Percentiles rank a stretch among this genome's conserved stretches.
Conservation (phyloP, 441 rosid genomes). For the Pelargonium australe region DNA sequence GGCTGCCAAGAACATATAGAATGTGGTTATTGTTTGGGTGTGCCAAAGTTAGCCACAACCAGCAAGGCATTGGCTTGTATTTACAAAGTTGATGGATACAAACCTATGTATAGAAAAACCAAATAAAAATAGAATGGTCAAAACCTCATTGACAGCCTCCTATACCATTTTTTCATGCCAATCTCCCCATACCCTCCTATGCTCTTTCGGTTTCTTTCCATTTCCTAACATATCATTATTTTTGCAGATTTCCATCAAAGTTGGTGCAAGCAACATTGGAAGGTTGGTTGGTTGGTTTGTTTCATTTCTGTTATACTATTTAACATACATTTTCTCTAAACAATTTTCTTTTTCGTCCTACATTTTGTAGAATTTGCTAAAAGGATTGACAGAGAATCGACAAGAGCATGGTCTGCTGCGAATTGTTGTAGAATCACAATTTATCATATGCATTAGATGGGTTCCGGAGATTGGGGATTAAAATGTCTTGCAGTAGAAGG, state of each 20-base stretch:
- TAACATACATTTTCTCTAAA: neutral
- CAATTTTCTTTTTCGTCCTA: neutral
- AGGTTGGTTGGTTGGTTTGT: neutral
- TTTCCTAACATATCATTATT: neutral
- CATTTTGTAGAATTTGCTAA: neutral
- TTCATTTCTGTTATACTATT: neutral
- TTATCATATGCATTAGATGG: neutral
- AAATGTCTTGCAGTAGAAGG: too few relatives aligned
- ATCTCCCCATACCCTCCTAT: neutral
- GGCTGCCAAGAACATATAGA: neutral
- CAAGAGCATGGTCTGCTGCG: neutral
- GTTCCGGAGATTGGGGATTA: neutral
- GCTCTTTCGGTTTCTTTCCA: neutral
- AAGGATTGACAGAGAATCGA: neutral
- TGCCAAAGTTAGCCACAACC: neutral
- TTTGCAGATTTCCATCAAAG: neutral
- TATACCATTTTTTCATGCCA: neutral
- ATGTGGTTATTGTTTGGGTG: neutral
- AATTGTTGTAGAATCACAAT: neutral
- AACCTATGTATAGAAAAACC: constrained; percentile 1
- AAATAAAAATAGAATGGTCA: neutral
- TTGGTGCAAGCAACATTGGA: neutral
- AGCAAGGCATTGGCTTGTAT: neutral
- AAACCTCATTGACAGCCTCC: constrained; percentile 20
- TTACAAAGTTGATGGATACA: neutral